Conservation (phyloP, 1,139 yeast genomes). For the Hyphopichia khmerensis region DNA sequence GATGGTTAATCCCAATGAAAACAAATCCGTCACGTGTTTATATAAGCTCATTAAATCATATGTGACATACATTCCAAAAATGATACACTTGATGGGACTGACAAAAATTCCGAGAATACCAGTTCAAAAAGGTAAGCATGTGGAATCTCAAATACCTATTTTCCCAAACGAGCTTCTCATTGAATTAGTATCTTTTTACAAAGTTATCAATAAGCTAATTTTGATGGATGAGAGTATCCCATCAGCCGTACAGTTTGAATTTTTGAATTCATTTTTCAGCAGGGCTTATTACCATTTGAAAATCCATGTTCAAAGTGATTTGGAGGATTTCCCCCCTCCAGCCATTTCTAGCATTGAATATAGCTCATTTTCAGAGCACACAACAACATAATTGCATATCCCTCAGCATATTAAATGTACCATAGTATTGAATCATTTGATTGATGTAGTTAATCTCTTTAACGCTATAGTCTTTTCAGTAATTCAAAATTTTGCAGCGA, state of each 20-base stretch:
- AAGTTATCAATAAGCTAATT: constrained; percentile 8
- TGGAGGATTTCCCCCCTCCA: background rate
- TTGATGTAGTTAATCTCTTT: no score
- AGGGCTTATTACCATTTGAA: background rate
- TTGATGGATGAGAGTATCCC: constrained; percentile 8
- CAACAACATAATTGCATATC: no score
- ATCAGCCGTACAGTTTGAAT: constrained; percentile 10
- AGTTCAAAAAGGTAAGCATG: background rate
- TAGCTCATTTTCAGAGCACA: no score
- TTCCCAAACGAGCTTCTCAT: constrained; percentile 4
- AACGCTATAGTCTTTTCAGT: no score
- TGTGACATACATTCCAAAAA: constrained; percentile 3
- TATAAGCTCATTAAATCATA: constrained; percentile 6
- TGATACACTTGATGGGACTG: background rate
- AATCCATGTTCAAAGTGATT: background rate
- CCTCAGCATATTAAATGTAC: background rate
- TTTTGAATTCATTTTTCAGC: background rate
- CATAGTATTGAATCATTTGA: background rate
- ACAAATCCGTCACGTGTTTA: constrained; percentile 8
- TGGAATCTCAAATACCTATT: background rate
- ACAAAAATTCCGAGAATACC: constrained; percentile 3
- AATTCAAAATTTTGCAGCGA: constrained; percentile 3
- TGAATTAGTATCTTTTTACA: constrained; percentile 12
- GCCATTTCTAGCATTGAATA: background rate
- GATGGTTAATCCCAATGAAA: constrained; percentile 8